Evolutionary conservation across 2,329 filamentous ascomycete species (phyloP), one percentile per base, ranked within the genome.

Genomic region (Pestalotiopsis sp.): DNA sequence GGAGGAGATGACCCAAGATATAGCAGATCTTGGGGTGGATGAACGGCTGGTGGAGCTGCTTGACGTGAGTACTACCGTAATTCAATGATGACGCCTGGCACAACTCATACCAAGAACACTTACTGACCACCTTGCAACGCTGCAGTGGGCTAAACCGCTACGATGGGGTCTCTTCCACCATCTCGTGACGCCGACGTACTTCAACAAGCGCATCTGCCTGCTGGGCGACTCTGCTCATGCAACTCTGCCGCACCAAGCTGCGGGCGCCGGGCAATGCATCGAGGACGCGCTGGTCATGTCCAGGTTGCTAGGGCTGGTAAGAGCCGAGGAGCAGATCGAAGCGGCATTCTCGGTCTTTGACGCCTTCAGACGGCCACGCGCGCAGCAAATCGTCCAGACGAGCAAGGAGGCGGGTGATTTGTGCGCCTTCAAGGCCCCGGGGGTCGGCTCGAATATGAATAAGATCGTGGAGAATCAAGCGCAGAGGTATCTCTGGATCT

Each of bases 401-500:
- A 77, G 76, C 66, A 68, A 71, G 55, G 74, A 78, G 63, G 75
- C 75, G 1, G 76, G 76, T 9, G 58, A 67, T 4, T 59, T 77
- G 26, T 77, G 75, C 40, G 72, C 74, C 14, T 76, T 75, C 67
- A 69, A 59, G 24, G 59, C 72, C 40, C 69, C 71, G 1, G 70
- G 70, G 14, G 70, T 70, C 35, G 73, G 71, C 7, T 71, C 73
- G 39, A 69, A 78, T 66, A 74, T 78, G 75, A 20, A 68, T 38
- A 75, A 72, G 68, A 75, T 78, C 38, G 70, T 75, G 17, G 72
- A 68, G n/a, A 76, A 77, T 61, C 70, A 71, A 11, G 74, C 73
- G 52, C 65, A 73, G 66, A 70, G 76, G 26, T 69, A 76, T 56
- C 71, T 74, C 61, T 78, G 76, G 75, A 76, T 77, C 56, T 78